phyloP scores from a whole-genome alignment of 768 basidiomycete species.

The Suillus spraguei region DNA sequence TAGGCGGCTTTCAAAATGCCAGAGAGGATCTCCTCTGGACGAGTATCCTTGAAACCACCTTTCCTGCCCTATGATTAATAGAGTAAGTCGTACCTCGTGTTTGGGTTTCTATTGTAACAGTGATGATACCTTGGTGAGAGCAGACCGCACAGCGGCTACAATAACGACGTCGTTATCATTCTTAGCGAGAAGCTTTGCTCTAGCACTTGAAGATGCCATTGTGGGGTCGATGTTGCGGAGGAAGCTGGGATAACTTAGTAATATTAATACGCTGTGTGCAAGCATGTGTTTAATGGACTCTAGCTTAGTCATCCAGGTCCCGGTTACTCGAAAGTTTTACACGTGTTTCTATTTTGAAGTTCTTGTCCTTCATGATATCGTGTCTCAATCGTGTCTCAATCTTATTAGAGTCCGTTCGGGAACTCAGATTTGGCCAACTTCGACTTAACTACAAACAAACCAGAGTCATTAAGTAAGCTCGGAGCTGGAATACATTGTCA shows the following conservation, averaged over 20 bases:
- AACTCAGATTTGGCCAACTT: no score
- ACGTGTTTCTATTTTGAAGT: background rate
- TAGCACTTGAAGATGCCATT: conserved; percentile 36
- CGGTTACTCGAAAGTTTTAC: background rate
- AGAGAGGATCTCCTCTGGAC: conserved; percentile 79
- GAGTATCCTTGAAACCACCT: conserved; percentile 91
- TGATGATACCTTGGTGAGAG: conserved; percentile 80
- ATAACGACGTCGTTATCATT: conserved; percentile 89
- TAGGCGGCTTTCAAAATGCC: conserved; percentile 78
- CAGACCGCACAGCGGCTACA: conserved; percentile 84
- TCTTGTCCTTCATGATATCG: background rate
- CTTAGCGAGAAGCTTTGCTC: conserved; percentile 66
- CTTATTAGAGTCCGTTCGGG: no score
- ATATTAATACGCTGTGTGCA: background rate
- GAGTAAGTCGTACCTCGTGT: conserved; percentile 5
- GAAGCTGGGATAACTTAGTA: background rate
- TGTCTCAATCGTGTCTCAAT: background rate
- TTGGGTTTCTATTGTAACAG: conserved; percentile 19
- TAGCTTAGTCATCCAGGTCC: background rate
- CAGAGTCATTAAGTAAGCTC: no score
- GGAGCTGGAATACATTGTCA: no score
- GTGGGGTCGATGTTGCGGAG: conserved; percentile 10
- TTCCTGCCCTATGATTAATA: conserved; percentile 62
- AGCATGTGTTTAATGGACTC: conserved; percentile 2
- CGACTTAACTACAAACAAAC: no score